These are phyloP conservation scores for Psilocybe cubensis DNA, from an alignment of 768 basidiomycete genomes.

Conservation along the genomic window DNA sequence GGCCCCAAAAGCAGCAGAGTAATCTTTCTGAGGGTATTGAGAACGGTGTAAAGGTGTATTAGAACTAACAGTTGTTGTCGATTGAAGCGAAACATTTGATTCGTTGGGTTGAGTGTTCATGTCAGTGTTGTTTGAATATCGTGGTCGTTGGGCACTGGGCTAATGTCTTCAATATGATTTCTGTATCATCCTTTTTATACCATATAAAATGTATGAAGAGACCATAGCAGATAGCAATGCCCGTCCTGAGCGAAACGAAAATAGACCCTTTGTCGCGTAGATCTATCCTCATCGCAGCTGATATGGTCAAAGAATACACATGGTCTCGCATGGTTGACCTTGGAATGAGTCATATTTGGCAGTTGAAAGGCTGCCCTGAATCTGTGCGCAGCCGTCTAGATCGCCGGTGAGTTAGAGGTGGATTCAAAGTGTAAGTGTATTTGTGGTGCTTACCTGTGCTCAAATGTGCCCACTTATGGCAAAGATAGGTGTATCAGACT, in stretches of 20 bases:
- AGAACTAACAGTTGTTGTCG: constrained; percentile 26
- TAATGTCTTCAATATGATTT: neutral
- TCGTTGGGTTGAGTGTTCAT: constrained; percentile 17
- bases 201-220: neutral
- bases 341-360: constrained; percentile 8
- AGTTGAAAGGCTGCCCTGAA: neutral
- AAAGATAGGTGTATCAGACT: neutral
- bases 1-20: constrained; percentile 36
- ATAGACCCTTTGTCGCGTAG: neutral
- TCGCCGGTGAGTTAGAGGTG: neutral
- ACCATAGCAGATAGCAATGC: neutral
- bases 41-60: constrained; percentile 16
- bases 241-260: neutral
- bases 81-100: constrained; percentile 27
- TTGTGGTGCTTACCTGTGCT: neutral
- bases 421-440: neutral
- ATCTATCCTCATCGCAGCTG: neutral
- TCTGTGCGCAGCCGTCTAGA: neutral
- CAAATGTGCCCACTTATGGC: neutral
- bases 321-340: constrained; percentile 9
- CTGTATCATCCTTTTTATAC: constrained; percentile 4
- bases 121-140: neutral
- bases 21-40: constrained; percentile 35
- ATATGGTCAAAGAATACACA: neutral
- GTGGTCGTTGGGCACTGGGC: neutral